Evolutionary conservation across 106 monocot genomes (phyloP).

Genomic region (Dactylorhiza incarnata): DNA sequence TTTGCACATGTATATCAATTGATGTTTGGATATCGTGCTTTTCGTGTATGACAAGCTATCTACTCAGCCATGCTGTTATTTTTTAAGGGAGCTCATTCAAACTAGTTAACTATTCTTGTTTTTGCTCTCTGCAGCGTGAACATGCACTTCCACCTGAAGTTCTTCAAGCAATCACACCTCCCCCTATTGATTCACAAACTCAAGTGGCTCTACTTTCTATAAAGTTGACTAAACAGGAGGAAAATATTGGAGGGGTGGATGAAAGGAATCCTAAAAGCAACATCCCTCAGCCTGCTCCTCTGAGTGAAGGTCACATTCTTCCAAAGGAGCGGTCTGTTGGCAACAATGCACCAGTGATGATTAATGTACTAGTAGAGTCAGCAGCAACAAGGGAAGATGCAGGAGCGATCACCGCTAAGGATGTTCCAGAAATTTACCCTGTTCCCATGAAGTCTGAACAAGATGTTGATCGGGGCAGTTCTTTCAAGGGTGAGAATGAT

Average conservation of each 20-base stretch:
- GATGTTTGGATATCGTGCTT: background rate
- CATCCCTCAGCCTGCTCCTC: constrained; percentile 14
- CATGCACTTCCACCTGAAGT: constrained; percentile 73
- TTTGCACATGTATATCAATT: background rate
- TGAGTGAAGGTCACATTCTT: constrained; percentile 21
- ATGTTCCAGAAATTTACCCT: constrained; percentile 28
- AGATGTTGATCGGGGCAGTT: constrained; percentile 43
- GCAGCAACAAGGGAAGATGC: constrained; percentile 34
- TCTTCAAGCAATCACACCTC: constrained; percentile 68
- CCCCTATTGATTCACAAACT: constrained; percentile 50
- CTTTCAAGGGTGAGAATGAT: constrained; percentile 33
- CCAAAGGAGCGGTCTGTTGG: constrained; percentile 43
- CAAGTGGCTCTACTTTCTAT: constrained; percentile 25
- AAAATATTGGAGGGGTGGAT: constrained; percentile 30
- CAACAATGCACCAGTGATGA: constrained; percentile 20
- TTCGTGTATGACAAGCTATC: background rate
- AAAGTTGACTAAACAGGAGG: constrained; percentile 29
- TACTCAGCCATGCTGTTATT: background rate
- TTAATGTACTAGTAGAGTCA: constrained; percentile 16
- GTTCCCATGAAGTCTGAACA: constrained; percentile 60
- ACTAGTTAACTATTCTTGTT: background rate
- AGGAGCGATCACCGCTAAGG: constrained; percentile 20
- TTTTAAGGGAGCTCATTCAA: background rate
- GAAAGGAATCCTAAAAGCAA: constrained; percentile 27
- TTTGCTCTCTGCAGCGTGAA: constrained; percentile 53